A percentile compares a stretch with the other conserved stretches of the same genome.
Conservation (phyloP, 2,329 filamentous ascomycete species). For the Incumbomyces lentus region DNA sequence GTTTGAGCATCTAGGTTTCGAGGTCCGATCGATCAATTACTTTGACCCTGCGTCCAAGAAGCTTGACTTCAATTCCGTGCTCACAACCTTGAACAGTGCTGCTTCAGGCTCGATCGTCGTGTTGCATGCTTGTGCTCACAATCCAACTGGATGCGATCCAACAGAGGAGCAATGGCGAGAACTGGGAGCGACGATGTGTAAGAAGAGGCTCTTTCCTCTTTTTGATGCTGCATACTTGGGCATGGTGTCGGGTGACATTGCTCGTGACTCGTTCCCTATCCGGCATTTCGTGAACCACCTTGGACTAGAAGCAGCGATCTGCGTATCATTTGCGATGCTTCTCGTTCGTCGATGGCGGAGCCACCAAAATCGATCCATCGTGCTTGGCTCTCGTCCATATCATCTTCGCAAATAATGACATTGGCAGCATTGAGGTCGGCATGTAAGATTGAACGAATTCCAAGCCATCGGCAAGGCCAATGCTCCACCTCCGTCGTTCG, state of each 20-base stretch:
- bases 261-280: slow-evolving; percentile 86
- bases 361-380: too few relatives aligned
- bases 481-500: too few relatives aligned
- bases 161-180: slow-evolving; percentile 87
- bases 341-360: too few relatives aligned
- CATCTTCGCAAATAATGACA: too few relatives aligned
- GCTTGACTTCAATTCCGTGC: slow-evolving; percentile 88
- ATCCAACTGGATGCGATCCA: slow-evolving; percentile 91
- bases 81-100: slow-evolving; percentile 66
- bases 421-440: too few relatives aligned
- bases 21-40: slow-evolving; percentile 93
- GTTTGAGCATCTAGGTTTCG: slow-evolving; percentile 83
- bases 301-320: slow-evolving; percentile 76
- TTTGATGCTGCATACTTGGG: slow-evolving; percentile 99
- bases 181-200: slow-evolving; percentile 64
- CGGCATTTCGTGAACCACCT: slow-evolving; percentile 79
- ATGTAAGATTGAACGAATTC: too few relatives aligned
- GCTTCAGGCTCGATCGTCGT: slow-evolving; percentile 74
- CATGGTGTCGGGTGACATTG: slow-evolving; percentile 83
- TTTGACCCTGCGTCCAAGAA: slow-evolving; percentile 98
- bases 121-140: slow-evolving; percentile 91
- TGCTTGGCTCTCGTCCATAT: too few relatives aligned
- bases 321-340: slow-evolving; percentile 97
- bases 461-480: too few relatives aligned
- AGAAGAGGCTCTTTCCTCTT: slow-evolving; percentile 86